Evolutionary conservation across 306 rosid species (phyloP), one percentile per base, ranked within the genome.

Genomic region (Quercus aquifolioides): DNA sequence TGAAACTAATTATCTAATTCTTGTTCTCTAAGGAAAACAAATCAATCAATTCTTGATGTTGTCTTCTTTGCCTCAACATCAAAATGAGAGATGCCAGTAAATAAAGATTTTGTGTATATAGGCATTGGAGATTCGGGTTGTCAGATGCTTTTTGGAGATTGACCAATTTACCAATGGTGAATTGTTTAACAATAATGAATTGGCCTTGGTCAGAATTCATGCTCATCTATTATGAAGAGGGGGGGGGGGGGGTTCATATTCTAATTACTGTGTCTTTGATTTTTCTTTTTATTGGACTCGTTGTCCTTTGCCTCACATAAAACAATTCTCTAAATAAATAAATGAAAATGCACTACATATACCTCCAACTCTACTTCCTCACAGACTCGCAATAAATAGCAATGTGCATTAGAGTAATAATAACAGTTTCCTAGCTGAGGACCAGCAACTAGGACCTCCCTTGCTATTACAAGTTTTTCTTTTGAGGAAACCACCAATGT

Each of bases 341-440:
- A 26, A 76, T 26, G 15, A 74, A 20, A 75, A 38, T 41, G 71
- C 15, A 67, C 30, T 41, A 79, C 69, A 63, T 19, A 41, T 82
- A 92, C 98, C 97, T 92, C 93, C 79, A 86, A 43, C 84, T 94
- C 98, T n/a, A 92, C 87, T 75, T 87, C 84, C 79, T 92, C 98
- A 81, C 98, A 26, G 3, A 26, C 28, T 26, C 28, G 3, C 98
- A 91, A 56, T 91, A 89, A 31, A 94, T 63, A 78, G 98, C 97
- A 78, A 94, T 86, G 90, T 92, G 90, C 96, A 89, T 90, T 30
- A 94, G 94, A 65, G 97, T 92, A 59, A 92, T 79, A 74, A 94
- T 35, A 78, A 88, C 86, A 41, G 98, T 94, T 83, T 94, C 98
- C 92, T 91, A 80, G 89, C 82, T 91, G 92, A 77, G 90, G 90